Evolutionary conservation across 139 green algal species (phyloP).

Genomic region (Chlamydomonas sp.): DNA sequence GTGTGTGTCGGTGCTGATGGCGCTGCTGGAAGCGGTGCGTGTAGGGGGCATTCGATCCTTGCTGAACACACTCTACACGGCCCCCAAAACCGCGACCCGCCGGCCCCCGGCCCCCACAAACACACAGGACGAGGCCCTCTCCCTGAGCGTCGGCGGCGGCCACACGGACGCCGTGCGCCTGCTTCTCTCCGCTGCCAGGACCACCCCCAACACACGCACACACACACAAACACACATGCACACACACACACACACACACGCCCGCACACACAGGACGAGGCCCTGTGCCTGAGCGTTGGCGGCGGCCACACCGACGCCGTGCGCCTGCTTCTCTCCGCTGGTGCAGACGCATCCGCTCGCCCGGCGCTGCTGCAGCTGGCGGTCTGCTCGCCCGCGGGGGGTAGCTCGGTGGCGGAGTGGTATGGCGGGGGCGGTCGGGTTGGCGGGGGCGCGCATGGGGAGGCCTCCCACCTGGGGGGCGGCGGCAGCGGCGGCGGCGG

Average conservation of each 20-base stretch:
- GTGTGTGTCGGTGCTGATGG: no score
- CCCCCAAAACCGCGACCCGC: no score
- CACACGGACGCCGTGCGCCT: neutral
- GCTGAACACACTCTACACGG: no score
- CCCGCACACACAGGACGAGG: neutral
- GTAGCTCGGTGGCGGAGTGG: neutral
- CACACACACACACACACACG: neutral
- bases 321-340: neutral
- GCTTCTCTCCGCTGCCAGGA: neutral
- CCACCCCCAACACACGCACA: neutral
- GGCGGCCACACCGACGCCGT: slow-evolving; percentile 1
- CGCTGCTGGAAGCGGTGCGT: no score
- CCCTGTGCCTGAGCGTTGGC: slow-evolving; percentile 7
- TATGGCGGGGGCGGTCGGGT: no score
- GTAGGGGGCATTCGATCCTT: no score
- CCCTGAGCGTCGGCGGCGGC: slow-evolving; percentile 1
- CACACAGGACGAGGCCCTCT: neutral
- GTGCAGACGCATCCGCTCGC: slow-evolving; percentile 1
- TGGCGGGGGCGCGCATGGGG: no score
- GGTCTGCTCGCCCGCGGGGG: neutral
- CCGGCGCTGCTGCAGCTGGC: neutral
- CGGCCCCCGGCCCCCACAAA: no score
- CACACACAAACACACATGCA: neutral
- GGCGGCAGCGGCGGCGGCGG: no score
- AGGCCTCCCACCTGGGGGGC: no score